Evolutionary conservation across 768 basidiomycete species (phyloP).

Genomic region (Agrocybe pediades): DNA sequence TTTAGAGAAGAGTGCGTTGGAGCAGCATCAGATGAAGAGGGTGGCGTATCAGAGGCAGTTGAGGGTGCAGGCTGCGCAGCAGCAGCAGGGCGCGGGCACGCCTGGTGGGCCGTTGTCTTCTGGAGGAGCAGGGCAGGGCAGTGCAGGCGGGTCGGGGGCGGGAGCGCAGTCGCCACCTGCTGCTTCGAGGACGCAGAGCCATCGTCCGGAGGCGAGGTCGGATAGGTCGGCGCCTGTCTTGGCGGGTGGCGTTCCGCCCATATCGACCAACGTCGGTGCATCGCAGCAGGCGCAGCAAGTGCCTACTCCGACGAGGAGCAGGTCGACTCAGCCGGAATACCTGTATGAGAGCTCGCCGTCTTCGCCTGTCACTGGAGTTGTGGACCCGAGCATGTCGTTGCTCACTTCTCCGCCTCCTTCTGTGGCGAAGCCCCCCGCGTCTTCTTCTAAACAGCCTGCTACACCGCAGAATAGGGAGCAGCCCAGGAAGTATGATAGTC

Average conservation of each 20-base stretch:
- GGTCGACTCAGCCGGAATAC: slow-evolving; percentile 70
- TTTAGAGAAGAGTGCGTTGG: slow-evolving; percentile 25
- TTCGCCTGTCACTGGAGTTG: not conserved
- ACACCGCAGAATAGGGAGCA: not conserved
- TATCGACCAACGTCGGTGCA: slow-evolving; percentile 26
- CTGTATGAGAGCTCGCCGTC: slow-evolving; percentile 68
- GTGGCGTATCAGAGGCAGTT: slow-evolving; percentile 59
- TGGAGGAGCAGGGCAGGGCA: slow-evolving; percentile 51
- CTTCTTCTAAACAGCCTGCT: not conserved
- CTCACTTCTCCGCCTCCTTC: slow-evolving; percentile 20
- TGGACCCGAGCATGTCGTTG: slow-evolving; percentile 28
- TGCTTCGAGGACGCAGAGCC: slow-evolving; percentile 51
- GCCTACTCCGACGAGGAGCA: slow-evolving; percentile 42
- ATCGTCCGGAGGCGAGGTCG: slow-evolving; percentile 44
- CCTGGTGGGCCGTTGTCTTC: too few species aligned
- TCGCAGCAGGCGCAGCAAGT: not conserved
- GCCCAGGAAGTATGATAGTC: slow-evolving; percentile 32
- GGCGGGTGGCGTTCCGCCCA: not conserved
- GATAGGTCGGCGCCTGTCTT: not conserved
- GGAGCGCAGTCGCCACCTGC: slow-evolving; percentile 29
- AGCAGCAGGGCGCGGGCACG: too few species aligned
- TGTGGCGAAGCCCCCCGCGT: not conserved
- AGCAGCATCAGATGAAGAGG: slow-evolving; percentile 26
- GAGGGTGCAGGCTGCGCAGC: slow-evolving; percentile 40
- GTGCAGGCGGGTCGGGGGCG: not conserved